A percentile compares a stretch with the other conserved stretches of the same genome.
These are phyloP conservation scores for Yarrowia deformans DNA, from an alignment of 805 yeast genomes.

Conservation along the genomic window DNA sequence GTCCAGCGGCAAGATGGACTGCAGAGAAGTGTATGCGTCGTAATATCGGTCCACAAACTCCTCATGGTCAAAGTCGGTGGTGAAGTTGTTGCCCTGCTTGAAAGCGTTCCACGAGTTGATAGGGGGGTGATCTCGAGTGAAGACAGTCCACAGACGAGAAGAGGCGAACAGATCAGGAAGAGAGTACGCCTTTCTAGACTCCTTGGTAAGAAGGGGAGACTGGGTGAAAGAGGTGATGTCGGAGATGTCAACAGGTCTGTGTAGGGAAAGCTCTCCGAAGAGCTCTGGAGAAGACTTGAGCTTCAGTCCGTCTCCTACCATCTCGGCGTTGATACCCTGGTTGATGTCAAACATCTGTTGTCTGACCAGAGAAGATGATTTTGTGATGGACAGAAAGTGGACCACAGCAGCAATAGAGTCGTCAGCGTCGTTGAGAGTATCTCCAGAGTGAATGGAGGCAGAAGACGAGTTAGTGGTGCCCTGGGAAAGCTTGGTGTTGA, in stretches of 20 bases:
- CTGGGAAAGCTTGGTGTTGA: constrained; percentile 49
- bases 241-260: constrained; percentile 17
- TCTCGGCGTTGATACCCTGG: constrained; percentile 51
- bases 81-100: constrained; percentile 27
- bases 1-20: constrained; percentile 47
- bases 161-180: constrained; percentile 20
- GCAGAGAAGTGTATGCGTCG: constrained; percentile 26
- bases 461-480: constrained; percentile 42
- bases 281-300: constrained; percentile 44
- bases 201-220: constrained; percentile 21
- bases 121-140: constrained; percentile 28
- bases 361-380: constrained; percentile 46
- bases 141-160: constrained; percentile 29
- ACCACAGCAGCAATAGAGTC: constrained; percentile 45
- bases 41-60: constrained; percentile 35
- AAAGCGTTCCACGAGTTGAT: constrained; percentile 31
- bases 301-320: constrained; percentile 51
- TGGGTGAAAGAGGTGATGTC: constrained; percentile 1
- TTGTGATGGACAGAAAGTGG: constrained; percentile 52
- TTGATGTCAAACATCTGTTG: constrained; percentile 50
- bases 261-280: constrained; percentile 38
- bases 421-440: constrained; percentile 43
- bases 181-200: background rate
- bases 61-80: constrained; percentile 39
- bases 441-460: constrained; percentile 23